Percentiles rank a stretch among this genome's conserved stretches.
Evolutionary conservation across 805 yeast species (phyloP).

Genomic region (Kodamaea restingae): DNA sequence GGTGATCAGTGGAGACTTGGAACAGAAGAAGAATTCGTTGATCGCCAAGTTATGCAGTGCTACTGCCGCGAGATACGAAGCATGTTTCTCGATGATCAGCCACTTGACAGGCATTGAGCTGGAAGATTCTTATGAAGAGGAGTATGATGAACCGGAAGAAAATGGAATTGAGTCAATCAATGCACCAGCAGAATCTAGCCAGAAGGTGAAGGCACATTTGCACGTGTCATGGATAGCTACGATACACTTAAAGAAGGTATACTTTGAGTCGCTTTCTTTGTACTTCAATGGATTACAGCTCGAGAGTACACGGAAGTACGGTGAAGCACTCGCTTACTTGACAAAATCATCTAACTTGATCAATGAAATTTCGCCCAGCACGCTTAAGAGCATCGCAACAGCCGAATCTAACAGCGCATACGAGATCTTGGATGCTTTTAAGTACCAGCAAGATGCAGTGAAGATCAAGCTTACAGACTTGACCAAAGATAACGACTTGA

Average conservation of each 20-base stretch:
- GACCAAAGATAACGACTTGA: conserved; percentile 83
- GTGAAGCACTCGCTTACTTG: conserved; percentile 70
- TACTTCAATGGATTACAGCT: conserved; percentile 55
- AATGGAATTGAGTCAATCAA: conserved; percentile 16
- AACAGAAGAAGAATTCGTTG: conserved; percentile 57
- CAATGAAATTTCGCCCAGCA: conserved; percentile 28
- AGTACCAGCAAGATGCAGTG: conserved; percentile 39
- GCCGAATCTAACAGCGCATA: conserved; percentile 26
- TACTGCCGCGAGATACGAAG: conserved; percentile 45
- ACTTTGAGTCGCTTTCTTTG: conserved; percentile 56
- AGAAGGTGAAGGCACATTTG: conserved; percentile 23
- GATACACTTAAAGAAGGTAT: conserved; percentile 48
- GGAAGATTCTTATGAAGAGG: conserved; percentile 14
- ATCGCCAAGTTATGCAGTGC: conserved; percentile 76
- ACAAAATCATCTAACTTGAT: conserved; percentile 46
- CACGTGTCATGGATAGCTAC: conserved; percentile 48
- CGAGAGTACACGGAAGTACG: conserved; percentile 57
- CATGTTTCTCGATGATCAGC: conserved; percentile 44
- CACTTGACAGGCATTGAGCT: conserved; percentile 17
- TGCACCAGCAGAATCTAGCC: conserved; percentile 7
- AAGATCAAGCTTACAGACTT: conserved; percentile 39
- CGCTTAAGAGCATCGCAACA: conserved; percentile 17
- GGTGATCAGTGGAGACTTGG: conserved; percentile 49
- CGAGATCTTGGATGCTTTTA: conserved; percentile 38
- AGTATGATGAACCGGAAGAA: conserved; percentile 21